phyloP scores from a whole-genome alignment of 106 monocot species.

The Hemerocallis citrina region DNA sequence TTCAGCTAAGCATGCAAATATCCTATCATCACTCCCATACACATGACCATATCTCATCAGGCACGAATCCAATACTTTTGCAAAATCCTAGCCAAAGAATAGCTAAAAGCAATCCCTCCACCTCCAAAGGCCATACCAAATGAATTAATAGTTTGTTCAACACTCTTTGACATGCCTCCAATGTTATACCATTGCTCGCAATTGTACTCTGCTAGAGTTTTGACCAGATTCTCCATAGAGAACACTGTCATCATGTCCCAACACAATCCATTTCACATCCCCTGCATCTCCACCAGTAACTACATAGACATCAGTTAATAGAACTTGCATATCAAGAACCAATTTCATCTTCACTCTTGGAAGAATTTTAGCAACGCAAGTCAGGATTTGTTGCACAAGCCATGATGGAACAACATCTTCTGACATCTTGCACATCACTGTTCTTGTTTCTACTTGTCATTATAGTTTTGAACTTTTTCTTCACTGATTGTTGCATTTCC shows the following conservation, averaged over 20 bases:
- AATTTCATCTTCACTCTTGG: conserved; percentile 64
- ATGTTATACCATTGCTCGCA: conserved; percentile 55
- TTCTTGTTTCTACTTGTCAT: too few relatives aligned
- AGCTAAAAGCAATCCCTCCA: conserved; percentile 77
- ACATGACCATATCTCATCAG: conserved; percentile 62
- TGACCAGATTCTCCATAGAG: conserved; percentile 53
- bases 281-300: too few relatives aligned
- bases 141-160: conserved; percentile 40
- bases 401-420: conserved; percentile 77
- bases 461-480: too few relatives aligned
- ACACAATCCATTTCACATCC: conserved; percentile 63
- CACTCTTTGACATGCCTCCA: conserved; percentile 62
- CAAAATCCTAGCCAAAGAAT: conserved; percentile 55
- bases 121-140: conserved; percentile 91
- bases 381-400: conserved; percentile 58
- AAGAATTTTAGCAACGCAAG: conserved; percentile 51
- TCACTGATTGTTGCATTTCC: too few relatives aligned
- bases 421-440: too few relatives aligned
- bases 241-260: conserved; percentile 88
- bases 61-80: conserved; percentile 67
- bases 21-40: conserved; percentile 77
- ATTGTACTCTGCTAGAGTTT: conserved; percentile 50
- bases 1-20: conserved; percentile 69
- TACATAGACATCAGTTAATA: too few relatives aligned
- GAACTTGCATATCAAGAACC: too few relatives aligned